Conservation (phyloP, 768 basidiomycete genomes). For the Collybiopsis confluens region DNA sequence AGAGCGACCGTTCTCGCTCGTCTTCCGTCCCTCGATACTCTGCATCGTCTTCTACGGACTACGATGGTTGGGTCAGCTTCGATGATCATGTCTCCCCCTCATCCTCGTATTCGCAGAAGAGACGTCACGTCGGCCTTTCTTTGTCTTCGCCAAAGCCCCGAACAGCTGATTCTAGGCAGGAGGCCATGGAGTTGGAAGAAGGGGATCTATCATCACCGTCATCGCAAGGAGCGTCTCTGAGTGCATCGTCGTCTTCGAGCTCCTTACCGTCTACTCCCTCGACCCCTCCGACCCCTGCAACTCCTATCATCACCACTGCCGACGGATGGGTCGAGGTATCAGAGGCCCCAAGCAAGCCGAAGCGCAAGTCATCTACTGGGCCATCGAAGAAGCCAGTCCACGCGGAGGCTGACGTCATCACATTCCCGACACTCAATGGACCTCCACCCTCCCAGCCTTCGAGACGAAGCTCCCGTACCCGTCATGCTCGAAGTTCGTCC, state of each 20-base stretch:
- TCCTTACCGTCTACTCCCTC: background rate
- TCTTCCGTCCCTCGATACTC: conserved; percentile 16
- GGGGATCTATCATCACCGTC: conserved; percentile 10
- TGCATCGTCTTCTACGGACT: conserved; percentile 21
- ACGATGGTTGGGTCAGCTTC: conserved; percentile 42
- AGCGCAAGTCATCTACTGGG: background rate
- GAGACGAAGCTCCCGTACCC: background rate
- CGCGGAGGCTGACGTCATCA: background rate
- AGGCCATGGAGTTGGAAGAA: conserved; percentile 17
- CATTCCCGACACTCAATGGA: background rate
- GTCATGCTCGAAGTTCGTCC: background rate
- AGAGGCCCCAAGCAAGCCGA: conserved; percentile 6
- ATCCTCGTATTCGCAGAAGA: conserved; percentile 31
- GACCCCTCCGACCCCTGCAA: background rate
- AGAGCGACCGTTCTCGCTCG: conserved; percentile 15
- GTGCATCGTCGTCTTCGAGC: conserved; percentile 19
- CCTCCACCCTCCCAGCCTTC: background rate
- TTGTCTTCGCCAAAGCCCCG: conserved; percentile 25
- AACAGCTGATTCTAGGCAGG: conserved; percentile 35
- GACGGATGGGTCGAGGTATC: conserved; percentile 38
- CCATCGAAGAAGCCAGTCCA: background rate
- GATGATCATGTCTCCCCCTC: conserved; percentile 20
- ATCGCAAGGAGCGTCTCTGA: conserved; percentile 22
- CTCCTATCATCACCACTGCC: conserved; percentile 5
- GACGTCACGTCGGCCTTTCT: conserved; percentile 38